phyloP scores from a whole-genome alignment of 2,329 filamentous ascomycete species.

The Colletotrichum kahawae region DNA sequence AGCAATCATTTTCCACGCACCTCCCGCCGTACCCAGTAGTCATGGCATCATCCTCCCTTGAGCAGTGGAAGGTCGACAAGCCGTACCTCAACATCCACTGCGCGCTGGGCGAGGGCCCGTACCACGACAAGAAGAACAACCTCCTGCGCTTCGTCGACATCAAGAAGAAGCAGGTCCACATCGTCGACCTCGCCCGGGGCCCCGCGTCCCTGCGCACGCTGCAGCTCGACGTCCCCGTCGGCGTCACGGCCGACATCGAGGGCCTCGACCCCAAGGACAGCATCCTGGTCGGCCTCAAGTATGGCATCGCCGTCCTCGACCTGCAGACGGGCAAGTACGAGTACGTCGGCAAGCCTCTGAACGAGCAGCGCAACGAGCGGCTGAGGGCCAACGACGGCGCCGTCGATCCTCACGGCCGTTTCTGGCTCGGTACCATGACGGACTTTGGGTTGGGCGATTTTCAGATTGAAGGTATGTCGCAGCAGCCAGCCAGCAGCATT shows the following conservation, averaged over 20 bases:
- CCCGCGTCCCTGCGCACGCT: slow-evolving; percentile 67
- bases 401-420: slow-evolving; percentile 78
- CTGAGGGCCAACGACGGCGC: slow-evolving; percentile 82
- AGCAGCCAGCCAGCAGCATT: neutral
- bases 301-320: slow-evolving; percentile 80
- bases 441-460: slow-evolving; percentile 67
- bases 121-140: slow-evolving; percentile 70
- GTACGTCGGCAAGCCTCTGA: slow-evolving; percentile 57
- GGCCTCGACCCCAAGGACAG: slow-evolving; percentile 65
- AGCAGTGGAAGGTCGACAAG: slow-evolving; percentile 56
- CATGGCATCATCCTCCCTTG: slow-evolving; percentile 39
- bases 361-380: slow-evolving; percentile 50
- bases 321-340: slow-evolving; percentile 60
- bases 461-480: slow-evolving; percentile 60
- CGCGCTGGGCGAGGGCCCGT: slow-evolving; percentile 75
- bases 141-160: slow-evolving; percentile 83
- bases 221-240: slow-evolving; percentile 59
- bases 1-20: neutral
- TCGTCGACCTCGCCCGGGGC: slow-evolving; percentile 68
- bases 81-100: slow-evolving; percentile 69
- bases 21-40: neutral
- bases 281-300: slow-evolving; percentile 81
- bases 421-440: slow-evolving; percentile 89
- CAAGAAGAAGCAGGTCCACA: slow-evolving; percentile 75
- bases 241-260: slow-evolving; percentile 81